These are phyloP conservation scores for Boechera retrofracta DNA, from an alignment of 345 rosid genomes.

Conservation along the genomic window DNA sequence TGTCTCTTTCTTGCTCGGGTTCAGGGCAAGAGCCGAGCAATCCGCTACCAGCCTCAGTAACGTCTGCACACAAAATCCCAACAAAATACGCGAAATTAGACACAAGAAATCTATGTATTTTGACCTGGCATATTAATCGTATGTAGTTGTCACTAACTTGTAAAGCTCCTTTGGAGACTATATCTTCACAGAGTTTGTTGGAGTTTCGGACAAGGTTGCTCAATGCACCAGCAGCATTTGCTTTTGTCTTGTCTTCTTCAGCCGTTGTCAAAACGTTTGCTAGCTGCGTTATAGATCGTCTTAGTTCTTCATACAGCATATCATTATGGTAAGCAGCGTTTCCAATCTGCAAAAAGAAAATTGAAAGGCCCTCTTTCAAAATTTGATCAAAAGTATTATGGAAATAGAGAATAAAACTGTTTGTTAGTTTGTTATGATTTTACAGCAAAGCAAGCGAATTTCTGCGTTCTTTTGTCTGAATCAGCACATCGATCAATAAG, in stretches of 20 bases:
- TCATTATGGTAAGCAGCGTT: constrained; percentile 96
- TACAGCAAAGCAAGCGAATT: constrained; percentile 99
- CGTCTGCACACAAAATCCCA: constrained; percentile 54
- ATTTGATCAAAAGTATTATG: neutral
- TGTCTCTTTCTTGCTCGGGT: constrained; percentile 72
- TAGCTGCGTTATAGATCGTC: constrained; percentile 84
- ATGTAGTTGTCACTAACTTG: constrained; percentile 57
- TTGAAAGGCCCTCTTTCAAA: neutral
- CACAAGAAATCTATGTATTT: neutral
- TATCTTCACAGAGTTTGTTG: constrained; percentile 85
- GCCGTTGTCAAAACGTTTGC: constrained; percentile 72
- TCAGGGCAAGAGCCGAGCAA: constrained; percentile 70
- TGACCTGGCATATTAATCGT: neutral
- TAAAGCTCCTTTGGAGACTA: constrained; percentile 89
- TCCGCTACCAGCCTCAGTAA: constrained; percentile 76
- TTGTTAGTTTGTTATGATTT: constrained; percentile 30
- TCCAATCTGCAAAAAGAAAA: constrained; percentile 63
- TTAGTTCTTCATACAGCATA: constrained; percentile 75
- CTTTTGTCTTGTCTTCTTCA: constrained; percentile 96
- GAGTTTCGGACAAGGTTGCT: constrained; percentile 98
- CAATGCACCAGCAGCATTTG: constrained; percentile 96
- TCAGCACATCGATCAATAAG: constrained; percentile 96
- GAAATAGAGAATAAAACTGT: neutral
- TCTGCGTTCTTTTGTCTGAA: constrained; percentile 87
- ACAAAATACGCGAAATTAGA: neutral